A percentile compares a stretch with the other conserved stretches of the same genome.
Evolutionary conservation across 2,329 filamentous ascomycete genomes (phyloP).

Genomic region (Cladosporium cucumerinum): DNA sequence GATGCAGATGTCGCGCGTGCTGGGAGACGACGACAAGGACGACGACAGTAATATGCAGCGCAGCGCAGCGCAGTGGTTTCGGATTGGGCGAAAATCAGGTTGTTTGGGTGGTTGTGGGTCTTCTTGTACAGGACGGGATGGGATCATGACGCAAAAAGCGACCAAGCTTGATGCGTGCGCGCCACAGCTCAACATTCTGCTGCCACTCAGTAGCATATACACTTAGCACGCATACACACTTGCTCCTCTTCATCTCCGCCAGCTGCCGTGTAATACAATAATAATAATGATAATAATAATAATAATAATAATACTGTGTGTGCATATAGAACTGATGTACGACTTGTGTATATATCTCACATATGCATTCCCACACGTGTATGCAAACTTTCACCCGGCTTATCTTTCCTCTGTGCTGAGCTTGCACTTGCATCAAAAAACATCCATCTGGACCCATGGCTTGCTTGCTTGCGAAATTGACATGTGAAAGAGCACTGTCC

Average conservation of each 20-base stretch:
- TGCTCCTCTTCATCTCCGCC: too few species aligned
- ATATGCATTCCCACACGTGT: not conserved
- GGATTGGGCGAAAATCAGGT: slow-evolving; percentile 13
- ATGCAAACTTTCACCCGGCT: not conserved
- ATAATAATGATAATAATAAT: too few species aligned
- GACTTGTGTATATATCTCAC: not conserved
- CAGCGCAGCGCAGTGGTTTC: too few species aligned
- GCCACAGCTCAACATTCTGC: slow-evolving; percentile 6
- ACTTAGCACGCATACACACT: too few species aligned
- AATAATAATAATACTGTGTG: too few species aligned
- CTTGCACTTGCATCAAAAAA: not conserved
- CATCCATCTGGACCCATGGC: not conserved
- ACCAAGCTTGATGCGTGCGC: slow-evolving; percentile 3
- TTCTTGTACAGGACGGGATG: not conserved
- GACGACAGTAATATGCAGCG: not conserved
- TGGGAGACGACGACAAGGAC: not conserved
- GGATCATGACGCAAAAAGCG: slow-evolving; percentile 9
- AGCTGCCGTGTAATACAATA: not conserved
- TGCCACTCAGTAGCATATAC: too few species aligned
- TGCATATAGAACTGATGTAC: not conserved
- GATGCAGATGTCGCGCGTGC: slow-evolving; percentile 13
- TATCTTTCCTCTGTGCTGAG: not conserved
- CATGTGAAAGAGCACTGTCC: slow-evolving; percentile 11
- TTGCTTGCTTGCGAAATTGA: not conserved
- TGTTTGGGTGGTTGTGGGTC: slow-evolving; percentile 10